These are phyloP conservation scores for Hibiscus syriacus DNA, from an alignment of 345 rosid species.

Conservation along the genomic window DNA sequence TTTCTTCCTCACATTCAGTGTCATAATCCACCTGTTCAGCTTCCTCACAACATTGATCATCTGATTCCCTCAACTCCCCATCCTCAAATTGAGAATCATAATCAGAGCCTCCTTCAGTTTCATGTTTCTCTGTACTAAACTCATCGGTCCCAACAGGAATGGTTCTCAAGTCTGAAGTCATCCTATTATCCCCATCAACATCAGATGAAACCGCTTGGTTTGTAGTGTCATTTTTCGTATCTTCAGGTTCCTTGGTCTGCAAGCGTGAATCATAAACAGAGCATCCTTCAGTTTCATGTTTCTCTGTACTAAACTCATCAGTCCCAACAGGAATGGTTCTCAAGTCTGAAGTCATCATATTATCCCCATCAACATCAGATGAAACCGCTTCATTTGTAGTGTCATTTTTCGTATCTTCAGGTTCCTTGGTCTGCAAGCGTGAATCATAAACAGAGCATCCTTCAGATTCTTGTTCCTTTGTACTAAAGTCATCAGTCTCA, in stretches of 20 bases:
- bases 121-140: neutral
- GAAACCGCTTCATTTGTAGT: neutral
- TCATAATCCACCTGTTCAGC: conserved; percentile 48
- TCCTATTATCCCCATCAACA: neutral
- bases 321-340: neutral
- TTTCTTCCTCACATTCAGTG: conserved; percentile 44
- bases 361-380: neutral
- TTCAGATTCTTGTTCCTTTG: neutral
- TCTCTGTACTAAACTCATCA: neutral
- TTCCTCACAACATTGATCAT: conserved; percentile 31
- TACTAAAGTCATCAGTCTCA: neutral
- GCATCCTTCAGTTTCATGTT: neutral
- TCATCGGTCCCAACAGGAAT: neutral
- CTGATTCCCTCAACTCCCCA: conserved; percentile 52
- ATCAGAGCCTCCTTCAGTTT: conserved; percentile 23
- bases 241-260: neutral
- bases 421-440: neutral
- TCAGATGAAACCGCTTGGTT: neutral
- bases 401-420: neutral
- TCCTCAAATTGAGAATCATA: conserved; percentile 59
- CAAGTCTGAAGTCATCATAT: neutral
- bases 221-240: neutral
- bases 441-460: too few relatives aligned
- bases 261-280: too few relatives aligned
- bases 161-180: neutral